Evolutionary conservation across 164 flowering plant species (phyloP).

Genomic region (Sextonia rubra): DNA sequence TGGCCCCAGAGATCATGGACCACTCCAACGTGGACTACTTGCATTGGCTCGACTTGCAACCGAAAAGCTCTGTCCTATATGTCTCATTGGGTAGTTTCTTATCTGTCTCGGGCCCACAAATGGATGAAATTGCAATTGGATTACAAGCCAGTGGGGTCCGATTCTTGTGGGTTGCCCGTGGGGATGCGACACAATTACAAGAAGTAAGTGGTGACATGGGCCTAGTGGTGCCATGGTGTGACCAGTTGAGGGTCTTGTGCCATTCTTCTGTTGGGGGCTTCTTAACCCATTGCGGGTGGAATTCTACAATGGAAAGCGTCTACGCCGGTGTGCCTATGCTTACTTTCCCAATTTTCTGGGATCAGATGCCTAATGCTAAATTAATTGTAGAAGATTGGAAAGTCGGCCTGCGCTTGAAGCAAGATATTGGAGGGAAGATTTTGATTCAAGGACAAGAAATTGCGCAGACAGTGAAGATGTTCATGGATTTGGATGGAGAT

Average conservation of each 20-base stretch:
- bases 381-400: conserved; percentile 59
- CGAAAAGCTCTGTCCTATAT: background rate
- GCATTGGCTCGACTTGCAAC: conserved; percentile 1
- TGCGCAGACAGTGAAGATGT: too few relatives aligned
- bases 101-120: background rate
- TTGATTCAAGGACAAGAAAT: too few relatives aligned
- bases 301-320: conserved; percentile 45
- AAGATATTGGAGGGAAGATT: too few relatives aligned
- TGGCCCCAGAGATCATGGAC: background rate
- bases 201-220: conserved; percentile 34
- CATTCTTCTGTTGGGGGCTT: conserved; percentile 65
- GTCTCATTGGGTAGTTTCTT: background rate
- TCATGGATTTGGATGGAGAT: too few relatives aligned
- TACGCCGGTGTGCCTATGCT: conserved; percentile 56
- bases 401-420: conserved; percentile 3
- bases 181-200: conserved; percentile 18
- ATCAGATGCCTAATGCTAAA: conserved; percentile 41
- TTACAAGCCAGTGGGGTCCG: background rate
- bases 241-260: conserved; percentile 52
- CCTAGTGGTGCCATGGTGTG: conserved; percentile 61
- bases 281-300: conserved; percentile 70
- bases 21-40: background rate
- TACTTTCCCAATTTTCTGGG: conserved; percentile 41
- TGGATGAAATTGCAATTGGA: background rate
- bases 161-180: conserved; percentile 42